Conservation (phyloP, 352 stramenopile genomes). For the Phytopythium chamaehyphon region DNA sequence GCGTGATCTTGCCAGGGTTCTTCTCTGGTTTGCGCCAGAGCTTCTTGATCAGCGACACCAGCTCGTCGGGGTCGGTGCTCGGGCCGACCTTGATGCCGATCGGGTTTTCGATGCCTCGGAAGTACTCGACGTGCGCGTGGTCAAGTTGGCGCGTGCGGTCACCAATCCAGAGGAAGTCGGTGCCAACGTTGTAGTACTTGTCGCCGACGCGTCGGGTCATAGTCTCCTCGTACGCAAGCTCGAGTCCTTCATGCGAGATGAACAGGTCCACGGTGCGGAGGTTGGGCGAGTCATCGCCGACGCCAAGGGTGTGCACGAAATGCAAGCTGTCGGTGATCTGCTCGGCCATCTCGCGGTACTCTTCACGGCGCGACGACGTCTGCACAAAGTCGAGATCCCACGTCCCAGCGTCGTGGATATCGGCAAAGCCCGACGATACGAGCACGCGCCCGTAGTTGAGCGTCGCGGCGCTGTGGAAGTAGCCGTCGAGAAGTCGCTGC, state of each 20-base stretch:
- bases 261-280: constrained; percentile 97
- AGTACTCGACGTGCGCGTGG: constrained; percentile 98
- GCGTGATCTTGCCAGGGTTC: constrained; percentile 95
- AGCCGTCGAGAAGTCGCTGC: constrained; percentile 93
- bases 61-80: constrained; percentile 93
- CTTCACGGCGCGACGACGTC: constrained; percentile 89
- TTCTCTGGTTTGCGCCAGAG: constrained; percentile 92
- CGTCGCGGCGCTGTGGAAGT: constrained; percentile 97
- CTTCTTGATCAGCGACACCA: constrained; percentile 94
- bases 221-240: constrained; percentile 97
- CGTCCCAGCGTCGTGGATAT: constrained; percentile 95
- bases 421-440: constrained; percentile 93
- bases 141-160: constrained; percentile 98
- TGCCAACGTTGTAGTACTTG: constrained; percentile 98
- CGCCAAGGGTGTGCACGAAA: constrained; percentile 94
- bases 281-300: constrained; percentile 85
- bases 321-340: constrained; percentile 97
- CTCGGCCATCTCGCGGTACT: constrained; percentile 94
- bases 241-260: constrained; percentile 97
- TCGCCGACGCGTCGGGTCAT: constrained; percentile 93
- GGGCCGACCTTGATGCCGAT: constrained; percentile 98
- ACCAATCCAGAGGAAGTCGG: constrained; percentile 98
- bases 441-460: constrained; percentile 97
- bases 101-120: constrained; percentile 97
- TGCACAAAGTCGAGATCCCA: constrained; percentile 99